Base-by-base conservation (phyloP, 116 monocot species). In the Zostera marina region DNA sequence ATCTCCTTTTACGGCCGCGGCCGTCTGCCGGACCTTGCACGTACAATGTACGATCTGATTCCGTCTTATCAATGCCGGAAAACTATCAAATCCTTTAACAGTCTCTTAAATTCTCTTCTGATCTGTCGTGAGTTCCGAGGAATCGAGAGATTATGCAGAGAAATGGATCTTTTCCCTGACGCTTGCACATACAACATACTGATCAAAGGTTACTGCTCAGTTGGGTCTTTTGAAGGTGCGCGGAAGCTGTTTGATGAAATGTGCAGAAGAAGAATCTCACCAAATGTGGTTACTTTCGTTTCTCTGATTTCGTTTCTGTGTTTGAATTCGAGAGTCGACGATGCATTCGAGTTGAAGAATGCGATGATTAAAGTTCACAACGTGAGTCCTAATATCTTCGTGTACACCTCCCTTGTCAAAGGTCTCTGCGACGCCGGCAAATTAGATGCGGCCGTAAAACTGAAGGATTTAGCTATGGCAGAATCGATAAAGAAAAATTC, bases 211-310 rank as follows among this genome's bases (percentile, higher is more conserved):
- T 64, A 25, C 38, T 63, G 56, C 1, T 47, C 44, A 7, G 23
- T 73, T 4, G 70, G 63, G 11, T 64, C 64, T 1, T 7, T 70
- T 0, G 65, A 60, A 0, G 12, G 52, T 32, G 85, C 85, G 0
- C 42, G 72, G 45, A 58, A 72, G 19, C 70, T 91, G 68, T 91
- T 91, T 58, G 75, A 73, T 44, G 91, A 91, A 82, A 85, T 91
- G 85, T 65, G 22, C 7, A 65, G 11, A 2, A 71, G 49, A 38
- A 66, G 70, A 1, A 71, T 91, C 26, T 4, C 41, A 9, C 85
- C 91, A 0, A 85, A 25, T 47, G 68, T 56, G 1, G 66, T 52
- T 40, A 85, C 91, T 81, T 85, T 49, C 44, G 82, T 82, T 8
- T 77, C 91, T 9, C 55, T 91, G 9, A 63, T 91, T 26, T 63